Evolutionary conservation across 805 yeast genomes (phyloP), one percentile per base, ranked within the genome.

Genomic region (Starmerella etchellsii): DNA sequence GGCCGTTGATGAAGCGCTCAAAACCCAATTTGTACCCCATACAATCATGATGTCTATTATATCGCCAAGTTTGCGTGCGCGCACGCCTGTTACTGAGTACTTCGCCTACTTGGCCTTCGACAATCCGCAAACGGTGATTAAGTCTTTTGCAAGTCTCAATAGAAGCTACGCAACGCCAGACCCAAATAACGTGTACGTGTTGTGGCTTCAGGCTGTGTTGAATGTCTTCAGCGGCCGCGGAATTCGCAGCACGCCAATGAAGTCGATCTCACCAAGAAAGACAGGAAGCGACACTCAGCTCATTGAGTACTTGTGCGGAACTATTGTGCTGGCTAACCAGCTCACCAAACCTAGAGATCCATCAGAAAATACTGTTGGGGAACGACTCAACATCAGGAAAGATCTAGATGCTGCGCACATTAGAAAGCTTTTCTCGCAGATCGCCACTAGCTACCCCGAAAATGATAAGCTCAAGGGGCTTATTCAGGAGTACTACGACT

Each of bases 201-300:
- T 78, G 28, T 84, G 95, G 95, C 54, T 83, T 34, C 61, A 64
- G 36, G 63, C 74, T 11, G 77, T 83, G 3, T 78, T 70, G 37
- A 71, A 70, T 36, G 78, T 87, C 0, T 53, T 84, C 33, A 83
- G 76, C 42, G 95, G 95, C 2, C 70, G 87, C 51, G 97, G 97
- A 7, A 79, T 76, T 52, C 69, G 81, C 70, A 95, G 95, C 10
- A 82, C 95, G 1, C 60, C 79, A 53, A 97, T 88, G 8, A 96
- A 96, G 2, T n/a, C n/a, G n/a, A n/a, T n/a, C n/a, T n/a, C n/a
- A n/a, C n/a, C n/a, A n/a, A n/a, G n/a, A n/a, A n/a, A n/a, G n/a
- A n/a, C n/a, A n/a, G n/a, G n/a, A n/a, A n/a, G n/a, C n/a, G n/a
- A 23, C 25, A 23, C 7, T 10, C 7, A 10, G 5, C 15, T 31